A percentile compares a stretch with the other conserved stretches of the same genome.
Evolutionary conservation across 495 filamentous ascomycete species (phyloP).

Genomic region (Aspergillus coremiiformis): DNA sequence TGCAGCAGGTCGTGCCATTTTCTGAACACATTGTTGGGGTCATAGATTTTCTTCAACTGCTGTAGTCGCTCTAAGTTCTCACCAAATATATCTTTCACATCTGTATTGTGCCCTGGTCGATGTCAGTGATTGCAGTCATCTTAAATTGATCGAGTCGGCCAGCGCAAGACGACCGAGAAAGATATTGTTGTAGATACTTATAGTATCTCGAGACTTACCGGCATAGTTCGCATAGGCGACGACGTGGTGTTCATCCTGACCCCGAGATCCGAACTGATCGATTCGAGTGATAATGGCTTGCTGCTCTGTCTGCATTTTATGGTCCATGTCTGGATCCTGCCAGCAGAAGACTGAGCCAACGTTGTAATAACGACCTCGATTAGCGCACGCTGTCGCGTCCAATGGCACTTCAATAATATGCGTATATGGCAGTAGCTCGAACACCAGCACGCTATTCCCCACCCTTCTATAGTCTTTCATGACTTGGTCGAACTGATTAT

Average conservation of each 20-base stretch:
- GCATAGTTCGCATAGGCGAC: neutral
- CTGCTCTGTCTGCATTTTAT: neutral
- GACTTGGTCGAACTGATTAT: neutral
- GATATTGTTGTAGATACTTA: too few species aligned
- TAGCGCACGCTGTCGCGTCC: slow-evolving; percentile 7
- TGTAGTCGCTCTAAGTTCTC: neutral
- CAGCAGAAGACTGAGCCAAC: slow-evolving; percentile 24
- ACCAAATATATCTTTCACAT: neutral
- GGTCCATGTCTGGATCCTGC: slow-evolving; percentile 10
- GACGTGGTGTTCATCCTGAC: neutral
- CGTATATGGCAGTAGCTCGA: slow-evolving; percentile 9
- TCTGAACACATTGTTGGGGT: neutral
- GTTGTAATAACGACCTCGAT: slow-evolving; percentile 11
- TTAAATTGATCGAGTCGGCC: too few species aligned
- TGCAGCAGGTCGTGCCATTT: neutral
- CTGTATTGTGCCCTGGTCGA: neutral
- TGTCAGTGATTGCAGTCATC: neutral
- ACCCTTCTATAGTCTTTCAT: neutral
- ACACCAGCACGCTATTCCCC: slow-evolving; percentile 4
- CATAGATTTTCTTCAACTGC: neutral
- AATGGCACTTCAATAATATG: slow-evolving; percentile 5
- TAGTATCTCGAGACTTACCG: neutral
- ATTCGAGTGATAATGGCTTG: neutral
- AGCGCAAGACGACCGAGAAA: too few species aligned
- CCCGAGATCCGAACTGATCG: neutral